phyloP scores from a whole-genome alignment of 2,329 filamentous ascomycete genomes.

The Trichophyton mentagrophytes region DNA sequence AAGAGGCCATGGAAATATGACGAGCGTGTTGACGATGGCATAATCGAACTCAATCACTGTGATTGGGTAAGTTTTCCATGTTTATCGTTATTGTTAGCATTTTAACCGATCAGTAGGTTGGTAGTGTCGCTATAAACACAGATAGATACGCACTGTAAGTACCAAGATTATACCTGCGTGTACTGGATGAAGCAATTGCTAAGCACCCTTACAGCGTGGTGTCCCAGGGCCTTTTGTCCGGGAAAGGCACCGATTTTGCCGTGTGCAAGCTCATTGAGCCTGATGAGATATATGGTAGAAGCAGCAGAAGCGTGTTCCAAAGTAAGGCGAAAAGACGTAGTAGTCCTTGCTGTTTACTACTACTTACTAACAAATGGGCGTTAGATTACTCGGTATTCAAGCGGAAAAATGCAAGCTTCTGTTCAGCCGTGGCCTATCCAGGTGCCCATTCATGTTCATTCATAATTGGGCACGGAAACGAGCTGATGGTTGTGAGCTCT shows the following conservation, averaged over 20 bases:
- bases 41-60: constrained; percentile 1
- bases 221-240: not conserved
- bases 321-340: not conserved
- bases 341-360: not conserved
- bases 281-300: not conserved
- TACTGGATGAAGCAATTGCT: not conserved
- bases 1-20: constrained; percentile 9
- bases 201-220: not conserved
- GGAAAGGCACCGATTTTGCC: not conserved
- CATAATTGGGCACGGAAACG: constrained; percentile 28
- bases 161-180: not conserved
- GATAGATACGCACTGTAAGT: constrained; percentile 18
- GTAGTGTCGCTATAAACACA: constrained; percentile 26
- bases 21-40: not conserved
- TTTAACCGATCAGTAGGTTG: constrained; percentile 17
- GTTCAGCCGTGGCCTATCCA: constrained; percentile 28
- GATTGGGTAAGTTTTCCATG: constrained; percentile 11
- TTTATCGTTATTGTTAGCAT: not conserved
- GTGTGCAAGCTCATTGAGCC: constrained; percentile 5
- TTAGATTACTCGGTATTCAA: constrained; percentile 13
- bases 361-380: not conserved
- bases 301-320: not conserved
- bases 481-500: constrained; percentile 23
- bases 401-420: constrained; percentile 20
- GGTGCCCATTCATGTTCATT: constrained; percentile 20